A percentile compares a stretch with the other conserved stretches of the same genome.
phyloP scores from a whole-genome alignment of 306 rosid species.

The Vicia sativa region DNA sequence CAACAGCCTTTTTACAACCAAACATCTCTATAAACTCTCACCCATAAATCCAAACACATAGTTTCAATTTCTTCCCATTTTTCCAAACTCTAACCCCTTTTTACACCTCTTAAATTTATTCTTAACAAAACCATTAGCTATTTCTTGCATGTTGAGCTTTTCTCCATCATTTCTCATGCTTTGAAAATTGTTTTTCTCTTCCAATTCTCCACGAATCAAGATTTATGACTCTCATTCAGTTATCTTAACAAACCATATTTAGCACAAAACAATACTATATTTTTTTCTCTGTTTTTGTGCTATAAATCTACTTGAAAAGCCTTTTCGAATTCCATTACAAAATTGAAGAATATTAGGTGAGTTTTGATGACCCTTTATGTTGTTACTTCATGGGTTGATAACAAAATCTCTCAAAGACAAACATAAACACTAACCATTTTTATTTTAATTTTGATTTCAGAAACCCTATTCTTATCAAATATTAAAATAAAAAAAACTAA shows the following conservation, averaged over 20 bases:
- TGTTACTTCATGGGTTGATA: constrained; percentile 29
- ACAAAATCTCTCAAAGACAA: constrained; percentile 33
- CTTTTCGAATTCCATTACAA: constrained; percentile 28
- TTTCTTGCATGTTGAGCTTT: constrained; percentile 34
- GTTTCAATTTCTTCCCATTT: neutral
- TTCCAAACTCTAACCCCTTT: neutral
- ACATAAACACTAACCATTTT: too few species aligned
- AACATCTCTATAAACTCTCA: constrained; percentile 20
- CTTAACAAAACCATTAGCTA: neutral
- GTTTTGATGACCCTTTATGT: constrained; percentile 1
- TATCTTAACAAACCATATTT: constrained; percentile 21
- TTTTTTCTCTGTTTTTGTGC: constrained; percentile 36
- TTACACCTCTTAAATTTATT: constrained; percentile 27
- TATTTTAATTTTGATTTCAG: too few species aligned
- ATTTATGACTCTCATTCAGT: constrained; percentile 35
- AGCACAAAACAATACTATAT: constrained; percentile 14
- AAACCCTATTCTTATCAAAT: too few species aligned
- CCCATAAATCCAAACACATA: constrained; percentile 19
- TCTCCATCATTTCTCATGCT: constrained; percentile 25
- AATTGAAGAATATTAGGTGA: constrained; percentile 32
- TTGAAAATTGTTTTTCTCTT: constrained; percentile 34
- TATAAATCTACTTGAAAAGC: constrained; percentile 30
- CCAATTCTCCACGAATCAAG: constrained; percentile 36
- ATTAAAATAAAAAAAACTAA: too few species aligned
- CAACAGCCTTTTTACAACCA: constrained; percentile 34